A percentile compares a stretch with the other conserved stretches of the same genome.
Evolutionary conservation across 306 rosid species (phyloP).

Genomic region (Casuarina glauca): DNA sequence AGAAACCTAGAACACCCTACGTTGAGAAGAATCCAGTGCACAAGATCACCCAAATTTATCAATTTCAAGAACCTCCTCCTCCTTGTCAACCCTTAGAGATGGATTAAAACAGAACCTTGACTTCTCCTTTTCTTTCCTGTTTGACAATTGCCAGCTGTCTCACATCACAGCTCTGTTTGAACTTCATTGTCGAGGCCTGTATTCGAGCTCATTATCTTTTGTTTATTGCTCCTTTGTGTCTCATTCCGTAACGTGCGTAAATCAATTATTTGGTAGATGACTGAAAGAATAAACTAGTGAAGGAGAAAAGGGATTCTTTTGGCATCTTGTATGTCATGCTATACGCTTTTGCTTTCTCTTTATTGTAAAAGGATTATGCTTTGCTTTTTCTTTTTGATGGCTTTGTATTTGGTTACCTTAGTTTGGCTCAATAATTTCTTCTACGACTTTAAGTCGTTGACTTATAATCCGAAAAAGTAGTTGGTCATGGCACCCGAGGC

Average conservation of each 20-base stretch:
- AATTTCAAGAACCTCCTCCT: background rate
- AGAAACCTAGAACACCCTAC: too few relatives aligned
- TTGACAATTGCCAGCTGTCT: constrained; percentile 1
- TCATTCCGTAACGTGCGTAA: background rate
- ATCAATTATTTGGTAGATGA: background rate
- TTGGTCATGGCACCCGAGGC: constrained; percentile 20
- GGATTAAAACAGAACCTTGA: background rate
- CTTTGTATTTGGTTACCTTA: constrained; percentile 7
- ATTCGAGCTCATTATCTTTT: background rate
- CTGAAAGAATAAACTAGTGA: constrained; percentile 15
- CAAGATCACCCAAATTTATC: background rate
- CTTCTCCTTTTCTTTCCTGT: background rate
- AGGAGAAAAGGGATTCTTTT: constrained; percentile 26
- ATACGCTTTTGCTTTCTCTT: constrained; percentile 37
- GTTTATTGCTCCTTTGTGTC: background rate
- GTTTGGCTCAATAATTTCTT: background rate
- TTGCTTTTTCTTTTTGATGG: constrained; percentile 24
- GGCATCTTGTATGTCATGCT: constrained; percentile 34
- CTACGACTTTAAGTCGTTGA: constrained; percentile 13
- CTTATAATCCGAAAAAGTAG: constrained; percentile 22
- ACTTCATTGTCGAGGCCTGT: background rate
- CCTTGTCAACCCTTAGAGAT: background rate
- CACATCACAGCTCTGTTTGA: background rate
- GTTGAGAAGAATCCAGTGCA: background rate
- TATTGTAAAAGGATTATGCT: constrained; percentile 34